These are phyloP conservation scores for Cucurbita pepo DNA, from an alignment of 306 rosid genomes.

Conservation along the genomic window DNA sequence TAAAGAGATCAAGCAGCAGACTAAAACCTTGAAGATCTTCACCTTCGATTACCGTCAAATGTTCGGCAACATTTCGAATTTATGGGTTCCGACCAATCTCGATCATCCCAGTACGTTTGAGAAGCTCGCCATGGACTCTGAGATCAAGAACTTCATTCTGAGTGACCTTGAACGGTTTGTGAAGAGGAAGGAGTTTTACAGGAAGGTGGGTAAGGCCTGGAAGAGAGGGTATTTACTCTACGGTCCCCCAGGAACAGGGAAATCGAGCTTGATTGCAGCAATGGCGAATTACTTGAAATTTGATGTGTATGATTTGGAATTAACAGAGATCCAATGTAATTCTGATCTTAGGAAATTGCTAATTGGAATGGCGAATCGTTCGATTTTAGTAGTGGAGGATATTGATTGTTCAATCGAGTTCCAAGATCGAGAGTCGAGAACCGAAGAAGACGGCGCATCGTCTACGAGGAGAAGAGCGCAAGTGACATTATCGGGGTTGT, in stretches of 20 bases:
- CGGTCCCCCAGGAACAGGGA: constrained; percentile 86
- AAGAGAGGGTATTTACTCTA: constrained; percentile 65
- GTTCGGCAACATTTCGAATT: constrained; percentile 13
- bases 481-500: constrained; percentile 33
- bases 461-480: background rate
- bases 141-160: constrained; percentile 24
- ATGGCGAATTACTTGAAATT: constrained; percentile 65
- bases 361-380: constrained; percentile 37
- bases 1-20: constrained; percentile 23
- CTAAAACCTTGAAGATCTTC: constrained; percentile 38
- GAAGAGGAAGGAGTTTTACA: constrained; percentile 45
- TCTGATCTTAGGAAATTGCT: constrained; percentile 34
- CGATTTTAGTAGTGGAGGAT: constrained; percentile 72
- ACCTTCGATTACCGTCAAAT: constrained; percentile 15
- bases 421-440: constrained; percentile 20
- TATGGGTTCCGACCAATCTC: constrained; percentile 34
- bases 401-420: constrained; percentile 49
- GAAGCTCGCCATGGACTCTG: constrained; percentile 38
- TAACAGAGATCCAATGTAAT: constrained; percentile 21
- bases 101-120: constrained; percentile 68
- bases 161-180: constrained; percentile 37
- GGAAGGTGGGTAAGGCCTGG: constrained; percentile 67
- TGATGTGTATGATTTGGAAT: constrained; percentile 61
- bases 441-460: background rate
- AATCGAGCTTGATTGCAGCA: constrained; percentile 66